Percentiles rank a stretch among this genome's conserved stretches.
phyloP scores from a whole-genome alignment of 2,329 filamentous ascomycete genomes.

The Salinomyces thailandicus region DNA sequence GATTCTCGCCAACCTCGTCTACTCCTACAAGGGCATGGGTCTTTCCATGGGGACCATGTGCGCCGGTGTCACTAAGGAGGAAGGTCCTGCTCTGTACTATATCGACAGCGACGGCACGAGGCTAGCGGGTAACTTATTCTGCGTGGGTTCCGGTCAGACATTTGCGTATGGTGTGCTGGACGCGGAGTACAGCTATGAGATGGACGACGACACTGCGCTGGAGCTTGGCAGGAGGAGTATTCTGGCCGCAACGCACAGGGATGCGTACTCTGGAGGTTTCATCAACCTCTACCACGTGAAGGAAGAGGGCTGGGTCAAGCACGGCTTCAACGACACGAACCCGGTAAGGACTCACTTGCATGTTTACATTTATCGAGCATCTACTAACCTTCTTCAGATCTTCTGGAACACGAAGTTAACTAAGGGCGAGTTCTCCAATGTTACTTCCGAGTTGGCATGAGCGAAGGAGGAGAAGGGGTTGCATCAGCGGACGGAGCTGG shows the following conservation, averaged over 20 bases:
- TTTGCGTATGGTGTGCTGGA: slow-evolving; percentile 98
- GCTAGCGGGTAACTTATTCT: slow-evolving; percentile 89
- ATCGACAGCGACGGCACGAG: slow-evolving; percentile 96
- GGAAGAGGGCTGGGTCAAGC: slow-evolving; percentile 97
- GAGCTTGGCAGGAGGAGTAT: slow-evolving; percentile 88
- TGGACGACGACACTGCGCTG: slow-evolving; percentile 77
- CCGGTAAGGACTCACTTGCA: no score
- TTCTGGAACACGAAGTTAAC: slow-evolving; percentile 99
- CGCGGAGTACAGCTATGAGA: slow-evolving; percentile 84
- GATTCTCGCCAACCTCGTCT: slow-evolving; percentile 96
- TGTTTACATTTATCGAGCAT: no score
- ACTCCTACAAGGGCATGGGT: slow-evolving; percentile 98
- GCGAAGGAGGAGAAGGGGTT: neutral
- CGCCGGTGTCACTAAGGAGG: slow-evolving; percentile 86
- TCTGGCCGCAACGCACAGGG: slow-evolving; percentile 87
- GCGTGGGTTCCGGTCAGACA: slow-evolving; percentile 94
- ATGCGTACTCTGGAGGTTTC: slow-evolving; percentile 96
- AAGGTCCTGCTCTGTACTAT: slow-evolving; percentile 97
- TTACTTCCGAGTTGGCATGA: slow-evolving; percentile 57
- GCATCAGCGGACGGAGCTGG: neutral
- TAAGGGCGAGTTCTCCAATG: slow-evolving; percentile 96
- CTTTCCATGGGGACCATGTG: slow-evolving; percentile 99
- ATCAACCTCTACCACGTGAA: slow-evolving; percentile 99
- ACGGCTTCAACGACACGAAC: slow-evolving; percentile 96
- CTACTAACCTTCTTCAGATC: slow-evolving; percentile 39